These are phyloP conservation scores for Sapria himalayana DNA, from an alignment of 345 rosid species.

Conservation along the genomic window DNA sequence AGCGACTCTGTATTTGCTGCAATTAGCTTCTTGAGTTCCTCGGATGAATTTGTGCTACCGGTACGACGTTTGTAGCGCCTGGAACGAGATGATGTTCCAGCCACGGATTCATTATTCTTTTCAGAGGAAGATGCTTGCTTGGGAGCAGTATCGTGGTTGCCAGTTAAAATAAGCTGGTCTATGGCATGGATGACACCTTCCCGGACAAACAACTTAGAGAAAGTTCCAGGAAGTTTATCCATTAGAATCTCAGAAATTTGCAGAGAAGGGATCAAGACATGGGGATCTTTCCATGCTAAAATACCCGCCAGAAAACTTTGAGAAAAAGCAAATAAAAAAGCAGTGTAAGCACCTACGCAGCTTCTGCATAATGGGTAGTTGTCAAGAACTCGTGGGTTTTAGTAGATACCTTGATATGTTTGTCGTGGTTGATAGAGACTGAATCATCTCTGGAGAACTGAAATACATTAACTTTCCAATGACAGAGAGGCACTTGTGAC, in stretches of 20 bases:
- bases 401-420: slow-evolving; percentile 69
- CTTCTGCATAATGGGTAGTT: background rate
- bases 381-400: background rate
- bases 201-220: slow-evolving; percentile 84
- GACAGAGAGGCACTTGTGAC: slow-evolving; percentile 89
- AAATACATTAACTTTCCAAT: slow-evolving; percentile 93
- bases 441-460: slow-evolving; percentile 78
- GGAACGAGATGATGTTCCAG: slow-evolving; percentile 59
- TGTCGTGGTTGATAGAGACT: slow-evolving; percentile 56
- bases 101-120: slow-evolving; percentile 50
- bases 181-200: slow-evolving; percentile 99
- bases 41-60: slow-evolving; percentile 35
- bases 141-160: slow-evolving; percentile 24
- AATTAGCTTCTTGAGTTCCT: slow-evolving; percentile 40
- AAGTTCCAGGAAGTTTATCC: slow-evolving; percentile 96
- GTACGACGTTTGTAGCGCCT: slow-evolving; percentile 77
- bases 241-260: slow-evolving; percentile 92
- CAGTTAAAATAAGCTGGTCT: slow-evolving; percentile 72
- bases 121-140: slow-evolving; percentile 35
- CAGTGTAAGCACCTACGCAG: slow-evolving; percentile 4
- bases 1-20: slow-evolving; percentile 41
- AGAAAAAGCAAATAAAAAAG: slow-evolving; percentile 7
- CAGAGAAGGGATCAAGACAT: slow-evolving; percentile 85
- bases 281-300: slow-evolving; percentile 99
- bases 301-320: slow-evolving; percentile 90